phyloP scores from a whole-genome alignment of 192 early-diverging fungal genomes.

The Gonapodya sp. region DNA sequence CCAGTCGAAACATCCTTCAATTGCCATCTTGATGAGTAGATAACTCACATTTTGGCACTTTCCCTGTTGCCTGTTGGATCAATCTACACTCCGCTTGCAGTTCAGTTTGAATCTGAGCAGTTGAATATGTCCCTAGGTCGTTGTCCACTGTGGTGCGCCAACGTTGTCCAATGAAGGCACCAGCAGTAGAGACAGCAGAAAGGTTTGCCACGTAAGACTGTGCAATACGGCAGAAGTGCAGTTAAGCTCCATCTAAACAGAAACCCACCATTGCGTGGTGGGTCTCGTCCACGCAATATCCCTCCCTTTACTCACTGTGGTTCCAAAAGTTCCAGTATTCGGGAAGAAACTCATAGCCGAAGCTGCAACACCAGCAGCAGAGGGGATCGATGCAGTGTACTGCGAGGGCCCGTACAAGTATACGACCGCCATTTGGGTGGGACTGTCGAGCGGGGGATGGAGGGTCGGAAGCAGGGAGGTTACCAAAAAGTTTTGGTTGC shows the following conservation, averaged over 20 bases:
- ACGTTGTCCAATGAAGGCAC: not conserved
- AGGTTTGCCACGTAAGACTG: not conserved
- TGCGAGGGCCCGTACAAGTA: not conserved
- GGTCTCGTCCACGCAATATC: not conserved
- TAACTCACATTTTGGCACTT: not conserved
- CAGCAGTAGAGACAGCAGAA: not conserved
- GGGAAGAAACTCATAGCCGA: not conserved
- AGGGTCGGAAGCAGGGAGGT: too few species aligned
- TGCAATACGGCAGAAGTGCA: not conserved
- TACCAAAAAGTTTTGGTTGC: too few species aligned
- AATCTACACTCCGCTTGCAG: not conserved
- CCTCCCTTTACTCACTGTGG: not conserved
- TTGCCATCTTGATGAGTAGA: not conserved
- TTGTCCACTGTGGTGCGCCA: not conserved
- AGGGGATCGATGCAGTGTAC: not conserved
- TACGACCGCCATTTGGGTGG: not conserved
- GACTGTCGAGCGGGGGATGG: too few species aligned
- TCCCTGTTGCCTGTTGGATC: not conserved
- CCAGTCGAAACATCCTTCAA: too few species aligned
- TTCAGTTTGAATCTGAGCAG: not conserved
- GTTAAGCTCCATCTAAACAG: not conserved
- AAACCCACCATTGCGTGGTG: not conserved
- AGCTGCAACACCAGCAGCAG: not conserved
- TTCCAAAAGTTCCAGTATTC: not conserved
- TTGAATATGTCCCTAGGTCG: not conserved